Evolutionary conservation across 2,329 filamentous ascomycete genomes (phyloP), one percentile per base, ranked within the genome.

Genomic region (Aspergillus carbonarius): DNA sequence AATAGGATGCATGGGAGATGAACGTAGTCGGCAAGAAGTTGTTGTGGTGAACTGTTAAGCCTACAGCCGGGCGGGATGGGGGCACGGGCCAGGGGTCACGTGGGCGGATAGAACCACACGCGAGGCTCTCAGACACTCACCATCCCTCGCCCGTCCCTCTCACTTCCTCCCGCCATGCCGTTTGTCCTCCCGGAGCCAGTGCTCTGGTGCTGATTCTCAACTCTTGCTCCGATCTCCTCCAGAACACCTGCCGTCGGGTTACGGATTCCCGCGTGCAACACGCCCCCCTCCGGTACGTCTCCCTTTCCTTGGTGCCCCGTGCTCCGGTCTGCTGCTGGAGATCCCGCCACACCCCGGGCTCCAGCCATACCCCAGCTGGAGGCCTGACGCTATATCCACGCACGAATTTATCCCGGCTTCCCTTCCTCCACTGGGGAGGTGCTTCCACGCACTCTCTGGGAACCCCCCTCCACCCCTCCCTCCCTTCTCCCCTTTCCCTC

Each of bases 381-480:
- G 54, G 40, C 42, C 39, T 50, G 52, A 40, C 52, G 55, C 62
- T 76, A 75, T 74, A 67, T 64, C 74, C 74, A 76, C 73, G 74
- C 74, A 76, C 74, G 58, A 62, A 61, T 57, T 59, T 55, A 60
- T 54, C 54, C 59, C 55, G 57, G 59, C 61, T 68, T 60, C 59
- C 49, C 54, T 50, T 55, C 52, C 47, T 57, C 47, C 55, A 60
- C 64, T 63, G 63, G 52, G 54, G 56, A 49, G 63, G 71, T 76
- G 70, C 74, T 76, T 69, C 74, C 74, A 76, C 74, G 74, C 74
- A 76, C 74, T 69, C 63, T 60, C 70, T 63, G 64, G 61, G 55
- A 54, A 44, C 60, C 53, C 62, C 58, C 49, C 53, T 30, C 62
- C 50, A 44, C 53, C 23, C 27, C 39, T 61, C 39, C 62, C 32